Percentiles rank a stretch among this genome's conserved stretches.
Evolutionary conservation across 257 asterid genomes (phyloP).

Genomic region (Mentha longifolia): DNA sequence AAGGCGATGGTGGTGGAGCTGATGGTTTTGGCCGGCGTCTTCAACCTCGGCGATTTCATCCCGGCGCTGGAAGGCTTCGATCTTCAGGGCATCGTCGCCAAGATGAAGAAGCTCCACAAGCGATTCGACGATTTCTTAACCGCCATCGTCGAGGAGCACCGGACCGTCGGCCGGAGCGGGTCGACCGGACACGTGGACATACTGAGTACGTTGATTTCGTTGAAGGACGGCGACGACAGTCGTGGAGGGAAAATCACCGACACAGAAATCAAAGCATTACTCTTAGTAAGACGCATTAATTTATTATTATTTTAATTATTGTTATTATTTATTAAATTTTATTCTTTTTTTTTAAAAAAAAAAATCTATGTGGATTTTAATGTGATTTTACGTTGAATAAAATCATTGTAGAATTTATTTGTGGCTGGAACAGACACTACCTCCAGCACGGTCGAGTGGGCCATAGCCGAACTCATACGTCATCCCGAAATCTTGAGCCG

Average conservation of each 20-base stretch:
- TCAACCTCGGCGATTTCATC: constrained; percentile 88
- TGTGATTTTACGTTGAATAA: no score
- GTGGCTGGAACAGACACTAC: constrained; percentile 87
- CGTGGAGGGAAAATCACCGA: constrained; percentile 60
- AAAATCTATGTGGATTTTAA: no score
- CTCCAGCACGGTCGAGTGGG: constrained; percentile 94
- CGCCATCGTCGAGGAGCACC: constrained; percentile 62
- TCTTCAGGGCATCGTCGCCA: constrained; percentile 69
- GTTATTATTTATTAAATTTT: no score
- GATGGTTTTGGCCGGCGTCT: constrained; percentile 79
- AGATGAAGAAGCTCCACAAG: constrained; percentile 82
- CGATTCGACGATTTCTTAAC: constrained; percentile 73
- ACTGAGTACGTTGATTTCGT: constrained; percentile 56
- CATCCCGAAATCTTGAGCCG: constrained; percentile 56
- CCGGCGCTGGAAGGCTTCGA: constrained; percentile 73
- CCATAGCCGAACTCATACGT: constrained; percentile 69
- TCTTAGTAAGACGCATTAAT: no score
- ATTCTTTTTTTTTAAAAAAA: no score
- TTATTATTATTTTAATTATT: no score
- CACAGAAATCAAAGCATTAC: constrained; percentile 82
- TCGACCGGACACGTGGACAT: constrained; percentile 43
- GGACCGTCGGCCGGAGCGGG: constrained; percentile 26
- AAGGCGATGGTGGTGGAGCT: constrained; percentile 82
- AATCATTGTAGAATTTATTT: constrained; percentile 67
- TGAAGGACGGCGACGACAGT: constrained; percentile 51